These are phyloP conservation scores for Metarhizium brunneum DNA, from an alignment of 2,329 filamentous ascomycete species.

Conservation along the genomic window DNA sequence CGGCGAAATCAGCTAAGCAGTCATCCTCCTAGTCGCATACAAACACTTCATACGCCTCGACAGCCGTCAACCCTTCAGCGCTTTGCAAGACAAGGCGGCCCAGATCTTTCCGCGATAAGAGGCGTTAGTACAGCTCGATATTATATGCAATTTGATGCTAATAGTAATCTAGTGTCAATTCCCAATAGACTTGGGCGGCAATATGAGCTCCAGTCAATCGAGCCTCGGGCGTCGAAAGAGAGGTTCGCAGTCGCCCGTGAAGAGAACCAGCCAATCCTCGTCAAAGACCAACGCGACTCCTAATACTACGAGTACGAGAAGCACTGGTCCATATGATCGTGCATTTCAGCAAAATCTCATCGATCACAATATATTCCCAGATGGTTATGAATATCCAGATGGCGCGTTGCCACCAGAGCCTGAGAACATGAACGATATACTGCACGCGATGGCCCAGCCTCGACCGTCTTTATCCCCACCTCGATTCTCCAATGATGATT, in stretches of 20 bases:
- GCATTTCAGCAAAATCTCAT: constrained; percentile 13
- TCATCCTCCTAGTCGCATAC: not conserved
- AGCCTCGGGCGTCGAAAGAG: not conserved
- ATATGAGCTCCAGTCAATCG: not conserved
- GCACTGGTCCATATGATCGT: constrained; percentile 12
- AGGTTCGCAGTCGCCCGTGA: not conserved
- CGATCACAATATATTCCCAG: constrained; percentile 11
- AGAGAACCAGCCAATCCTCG: constrained; percentile 8
- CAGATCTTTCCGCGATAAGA: not conserved
- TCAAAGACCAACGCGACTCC: constrained; percentile 6
- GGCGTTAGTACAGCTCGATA: not conserved
- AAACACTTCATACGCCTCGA: not conserved
- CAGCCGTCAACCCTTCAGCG: not conserved
- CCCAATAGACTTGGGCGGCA: not conserved
- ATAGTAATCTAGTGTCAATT: not conserved
- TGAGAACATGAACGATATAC: constrained; percentile 13
- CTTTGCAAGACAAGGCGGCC: constrained; percentile 2
- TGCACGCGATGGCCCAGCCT: constrained; percentile 4
- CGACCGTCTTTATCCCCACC: constrained; percentile 26
- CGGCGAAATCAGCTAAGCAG: not conserved
- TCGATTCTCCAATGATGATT: constrained; percentile 21
- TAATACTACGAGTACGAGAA: constrained; percentile 8
- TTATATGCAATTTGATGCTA: not conserved
- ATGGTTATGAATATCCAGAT: constrained; percentile 10
- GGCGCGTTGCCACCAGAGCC: constrained; percentile 7